Base-by-base conservation (phyloP, 371 early-diverging fungal genomes). In the Chytridium lagenaria region DNA sequence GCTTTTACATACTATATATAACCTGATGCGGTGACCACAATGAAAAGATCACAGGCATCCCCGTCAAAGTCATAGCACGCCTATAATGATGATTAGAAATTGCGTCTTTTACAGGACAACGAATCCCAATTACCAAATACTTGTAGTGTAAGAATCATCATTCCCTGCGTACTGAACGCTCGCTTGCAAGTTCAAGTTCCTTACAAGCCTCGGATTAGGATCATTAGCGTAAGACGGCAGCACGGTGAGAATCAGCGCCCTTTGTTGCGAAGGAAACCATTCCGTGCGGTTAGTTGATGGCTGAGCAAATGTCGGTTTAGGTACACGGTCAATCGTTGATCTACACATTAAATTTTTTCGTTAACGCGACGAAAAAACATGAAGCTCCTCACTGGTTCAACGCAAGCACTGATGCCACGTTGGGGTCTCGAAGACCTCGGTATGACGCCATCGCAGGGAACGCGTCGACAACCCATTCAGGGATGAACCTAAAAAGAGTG, bases 221-320 rank as follows among this genome's bases (percentile, higher is more conserved):
- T 55, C 55, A 26, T 55, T 55, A 7, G 55, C 55, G 26, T 55
- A 55, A 26, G 55, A 55, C 23, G 55, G 55, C 23, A 55, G 55
- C 23, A 55, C 30, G 26, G 55, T 55, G 16, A 55, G 26, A 28
- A 55, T 26, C 5, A 55, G 55, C 16, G 55, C 55, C 23, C 26
- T 16, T 10, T 55, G 10, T 10, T 28, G 5, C 16, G 16, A 16
- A 26, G 10, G 16, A 26, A 55, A 55, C 55, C 55, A 55, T 16
- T 55, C 55, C 5, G 55, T 55, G 16, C 26, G 10, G 55, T 55
- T 55, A 26, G 55, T 55, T 10, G 55, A 55, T 7, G 55, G 55
- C 26, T 55, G 55, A 26, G 55, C 55, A 26, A 55, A 55, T 26
- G 10, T 26, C 7, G 55, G 55, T 26, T 55, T 55, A 7, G 55